Percentiles rank a stretch among this genome's conserved stretches.
These are phyloP conservation scores for Pilatotrama ljubarskyi DNA, from an alignment of 768 basidiomycete genomes.

Conservation along the genomic window DNA sequence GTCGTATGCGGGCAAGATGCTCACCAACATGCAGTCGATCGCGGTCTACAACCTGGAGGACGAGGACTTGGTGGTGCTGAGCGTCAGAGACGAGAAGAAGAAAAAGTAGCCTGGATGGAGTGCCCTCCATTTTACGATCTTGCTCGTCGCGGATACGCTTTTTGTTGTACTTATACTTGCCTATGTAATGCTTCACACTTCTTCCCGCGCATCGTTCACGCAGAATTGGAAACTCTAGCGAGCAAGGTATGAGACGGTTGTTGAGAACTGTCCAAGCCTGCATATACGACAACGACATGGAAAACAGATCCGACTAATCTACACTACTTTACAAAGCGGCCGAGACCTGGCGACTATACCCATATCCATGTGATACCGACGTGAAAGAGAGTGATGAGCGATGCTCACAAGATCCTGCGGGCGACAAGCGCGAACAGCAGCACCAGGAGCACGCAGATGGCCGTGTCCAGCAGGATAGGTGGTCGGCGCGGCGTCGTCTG, in stretches of 20 bases:
- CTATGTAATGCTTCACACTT: conserved; percentile 3
- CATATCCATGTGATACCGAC: background rate
- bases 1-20: conserved; percentile 78
- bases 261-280: background rate
- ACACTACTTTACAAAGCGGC: conserved; percentile 13
- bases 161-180: conserved; percentile 13
- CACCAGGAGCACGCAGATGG: conserved; percentile 71
- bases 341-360: background rate
- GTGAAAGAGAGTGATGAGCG: background rate
- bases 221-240: background rate
- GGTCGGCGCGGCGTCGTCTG: conserved; percentile 36
- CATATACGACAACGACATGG: conserved; percentile 4
- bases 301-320: conserved; percentile 5
- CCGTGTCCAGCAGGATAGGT: conserved; percentile 68
- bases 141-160: conserved; percentile 2
- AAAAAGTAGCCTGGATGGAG: conserved; percentile 36
- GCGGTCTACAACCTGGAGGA: conserved; percentile 90
- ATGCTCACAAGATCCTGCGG: conserved; percentile 48
- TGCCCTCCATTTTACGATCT: background rate
- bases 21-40: conserved; percentile 83
- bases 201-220: background rate
- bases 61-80: conserved; percentile 80
- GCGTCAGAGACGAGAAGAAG: conserved; percentile 75
- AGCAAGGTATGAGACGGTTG: background rate
- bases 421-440: conserved; percentile 68